Percentiles rank a stretch among this genome's conserved stretches.
phyloP scores from a whole-genome alignment of 371 early-diverging fungal genomes.

The Batrachochytrium dendrobatidis region DNA sequence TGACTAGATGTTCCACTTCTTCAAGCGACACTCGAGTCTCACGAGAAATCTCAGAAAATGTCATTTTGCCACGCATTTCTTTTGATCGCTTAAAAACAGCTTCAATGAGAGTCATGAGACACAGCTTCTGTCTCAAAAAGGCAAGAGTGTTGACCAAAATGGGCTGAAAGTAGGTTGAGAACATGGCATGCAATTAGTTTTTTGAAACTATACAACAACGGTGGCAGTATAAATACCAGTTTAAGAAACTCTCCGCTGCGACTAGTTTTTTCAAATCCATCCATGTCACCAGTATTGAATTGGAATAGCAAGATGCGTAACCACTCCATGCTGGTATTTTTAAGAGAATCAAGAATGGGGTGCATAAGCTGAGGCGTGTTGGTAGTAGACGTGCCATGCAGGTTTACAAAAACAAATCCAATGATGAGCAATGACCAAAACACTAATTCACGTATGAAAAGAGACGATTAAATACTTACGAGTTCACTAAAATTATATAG shows the following conservation, averaged over 20 bases:
- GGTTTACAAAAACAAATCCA: slow-evolving; percentile 9
- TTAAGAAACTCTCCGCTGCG: slow-evolving; percentile 59
- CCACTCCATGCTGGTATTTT: slow-evolving; percentile 79
- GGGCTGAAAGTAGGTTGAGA: slow-evolving; percentile 47
- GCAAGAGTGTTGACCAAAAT: slow-evolving; percentile 65
- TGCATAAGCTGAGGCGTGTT: slow-evolving; percentile 73
- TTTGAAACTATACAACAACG: neutral
- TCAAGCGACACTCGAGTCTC: slow-evolving; percentile 79
- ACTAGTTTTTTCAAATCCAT: slow-evolving; percentile 74
- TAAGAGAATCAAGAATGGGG: slow-evolving; percentile 78
- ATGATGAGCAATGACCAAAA: neutral
- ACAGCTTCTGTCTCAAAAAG: slow-evolving; percentile 86
- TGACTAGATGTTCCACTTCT: slow-evolving; percentile 93
- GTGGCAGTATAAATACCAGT: slow-evolving; percentile 42
- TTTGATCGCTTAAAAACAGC: slow-evolving; percentile 80
- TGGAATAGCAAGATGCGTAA: slow-evolving; percentile 72
- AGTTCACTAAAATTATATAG: slow-evolving; percentile 98
- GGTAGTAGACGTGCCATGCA: neutral
- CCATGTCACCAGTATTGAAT: slow-evolving; percentile 94
- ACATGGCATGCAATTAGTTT: neutral
- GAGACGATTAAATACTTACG: slow-evolving; percentile 41
- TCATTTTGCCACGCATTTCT: slow-evolving; percentile 65
- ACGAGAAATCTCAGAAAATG: slow-evolving; percentile 77
- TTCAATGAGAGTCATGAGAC: slow-evolving; percentile 94
- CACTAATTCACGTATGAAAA: neutral